Base-by-base conservation (phyloP, 805 yeast species). In the Metschnikowia kunwiensis region DNA sequence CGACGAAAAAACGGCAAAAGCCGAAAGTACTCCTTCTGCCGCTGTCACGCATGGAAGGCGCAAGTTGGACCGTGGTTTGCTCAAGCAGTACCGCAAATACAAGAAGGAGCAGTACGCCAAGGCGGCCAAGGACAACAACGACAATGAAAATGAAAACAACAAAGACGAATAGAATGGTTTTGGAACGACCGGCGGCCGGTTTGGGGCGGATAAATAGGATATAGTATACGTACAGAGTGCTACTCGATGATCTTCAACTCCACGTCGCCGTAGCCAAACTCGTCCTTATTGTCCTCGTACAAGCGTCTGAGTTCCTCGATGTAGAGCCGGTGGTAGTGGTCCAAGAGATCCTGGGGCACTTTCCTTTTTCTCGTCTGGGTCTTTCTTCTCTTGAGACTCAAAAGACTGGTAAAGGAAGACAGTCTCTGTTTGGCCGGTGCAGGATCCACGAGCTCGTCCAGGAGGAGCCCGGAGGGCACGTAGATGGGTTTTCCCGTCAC, bases 301-400 rank as follows among this genome's bases (percentile, higher is more conserved):
- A 88, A 65, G 43, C 72, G 65, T 43, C 69, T 59, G 47, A 89
- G 60, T 42, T 79, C 85, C 5, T 75, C 70, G 8, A 83, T 72
- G 54, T 93, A 93, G 17, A 79, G 48, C 11, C 61, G 63, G 59
- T 91, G 98, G 51, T 82, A 87, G 43, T 79, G 68, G 36, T 83
- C 81, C 12, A 88, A 68, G 19, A 67, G 37, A 21, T 60, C 68
- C 16, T 55, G 63, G 2, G 74, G 72, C 17, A 65, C 52, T 32
- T 62, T 61, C 4, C 60, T 36, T 34, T 51, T 53, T 28, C 44
- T 44, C 1, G 49, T 38, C 2, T 51, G 42, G 13, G 47, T 33
- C 32, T 50, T 51, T 14, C 29, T 26, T 14, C 39, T 47, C 9
- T 43, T 41, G 21, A 54, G 40, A 26, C 51, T 56, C 46, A 62